Evolutionary conservation across 129 eudicot genomes (phyloP).

Genomic region (Helichrysum umbraculigerum): DNA sequence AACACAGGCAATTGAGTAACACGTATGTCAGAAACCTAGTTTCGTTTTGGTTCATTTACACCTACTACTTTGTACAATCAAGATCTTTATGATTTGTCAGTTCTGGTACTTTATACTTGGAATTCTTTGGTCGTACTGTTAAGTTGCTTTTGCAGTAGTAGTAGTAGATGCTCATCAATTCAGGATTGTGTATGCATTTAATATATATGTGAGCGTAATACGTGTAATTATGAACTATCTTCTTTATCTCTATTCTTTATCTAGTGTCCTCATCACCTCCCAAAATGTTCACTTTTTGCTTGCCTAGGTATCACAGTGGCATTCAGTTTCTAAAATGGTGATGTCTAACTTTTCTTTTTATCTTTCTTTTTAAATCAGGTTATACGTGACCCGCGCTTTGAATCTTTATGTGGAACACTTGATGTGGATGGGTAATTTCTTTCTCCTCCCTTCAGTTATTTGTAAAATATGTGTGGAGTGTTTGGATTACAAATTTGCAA

Average conservation of each 20-base stretch:
- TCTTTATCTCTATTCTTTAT: no score
- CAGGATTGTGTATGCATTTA: background rate
- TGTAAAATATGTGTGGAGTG: background rate
- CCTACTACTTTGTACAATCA: no score
- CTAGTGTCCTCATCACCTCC: background rate
- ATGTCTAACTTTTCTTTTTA: background rate
- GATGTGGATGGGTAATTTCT: conserved; percentile 70
- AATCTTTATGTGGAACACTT: conserved; percentile 68
- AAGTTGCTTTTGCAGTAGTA: background rate
- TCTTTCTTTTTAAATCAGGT: conserved; percentile 47
- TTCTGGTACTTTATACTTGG: background rate
- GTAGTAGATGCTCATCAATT: background rate
- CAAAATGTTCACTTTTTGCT: background rate
- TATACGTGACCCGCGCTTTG: conserved; percentile 93
- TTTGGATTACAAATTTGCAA: background rate
- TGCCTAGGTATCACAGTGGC: background rate
- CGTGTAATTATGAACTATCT: no score
- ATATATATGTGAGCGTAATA: background rate
- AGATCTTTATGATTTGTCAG: no score
- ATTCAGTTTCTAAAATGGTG: background rate
- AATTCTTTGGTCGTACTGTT: background rate
- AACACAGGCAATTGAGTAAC: no score
- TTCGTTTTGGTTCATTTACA: no score
- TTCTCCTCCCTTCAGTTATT: background rate
- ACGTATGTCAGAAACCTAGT: no score